Evolutionary conservation across 768 basidiomycete genomes (phyloP).

Genomic region (Hygrophorus pudorinus): DNA sequence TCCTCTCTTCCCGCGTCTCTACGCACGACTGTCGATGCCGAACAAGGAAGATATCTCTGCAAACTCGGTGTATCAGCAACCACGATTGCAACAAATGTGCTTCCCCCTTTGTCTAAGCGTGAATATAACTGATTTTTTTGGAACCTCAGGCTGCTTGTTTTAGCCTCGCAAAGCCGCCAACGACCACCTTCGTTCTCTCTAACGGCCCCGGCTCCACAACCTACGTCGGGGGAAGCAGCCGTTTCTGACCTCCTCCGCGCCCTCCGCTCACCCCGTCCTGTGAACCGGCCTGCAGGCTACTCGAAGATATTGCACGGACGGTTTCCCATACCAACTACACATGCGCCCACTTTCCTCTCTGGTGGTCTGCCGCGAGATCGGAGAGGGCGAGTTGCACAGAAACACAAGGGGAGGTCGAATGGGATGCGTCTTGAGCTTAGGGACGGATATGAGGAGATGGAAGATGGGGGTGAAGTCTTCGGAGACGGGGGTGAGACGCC

Average conservation of each 20-base stretch:
- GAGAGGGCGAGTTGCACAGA: constrained; percentile 62
- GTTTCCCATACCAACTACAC: constrained; percentile 12
- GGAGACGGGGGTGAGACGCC: constrained; percentile 45
- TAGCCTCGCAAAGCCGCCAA: constrained; percentile 60
- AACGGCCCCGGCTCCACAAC: constrained; percentile 44
- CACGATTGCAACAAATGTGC: constrained; percentile 76
- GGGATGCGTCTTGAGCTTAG: constrained; percentile 17
- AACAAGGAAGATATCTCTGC: constrained; percentile 50
- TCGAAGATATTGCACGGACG: constrained; percentile 8
- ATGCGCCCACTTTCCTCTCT: constrained; percentile 61
- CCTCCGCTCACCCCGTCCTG: constrained; percentile 39
- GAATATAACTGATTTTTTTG: not conserved
- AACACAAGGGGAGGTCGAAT: constrained; percentile 25
- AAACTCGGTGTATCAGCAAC: constrained; percentile 46
- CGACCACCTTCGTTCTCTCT: constrained; percentile 50
- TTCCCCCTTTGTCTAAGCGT: constrained; percentile 13
- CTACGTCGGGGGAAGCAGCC: constrained; percentile 57
- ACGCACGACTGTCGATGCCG: constrained; percentile 42
- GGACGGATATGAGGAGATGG: constrained; percentile 12
- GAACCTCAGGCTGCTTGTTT: constrained; percentile 53
- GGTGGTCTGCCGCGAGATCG: constrained; percentile 69
- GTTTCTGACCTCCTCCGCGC: constrained; percentile 56
- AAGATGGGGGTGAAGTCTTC: constrained; percentile 29
- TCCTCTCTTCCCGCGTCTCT: constrained; percentile 48
- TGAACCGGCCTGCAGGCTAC: constrained; percentile 14